Conservation (phyloP, 495 filamentous ascomycete genomes). For the Penicillium waksmanii region DNA sequence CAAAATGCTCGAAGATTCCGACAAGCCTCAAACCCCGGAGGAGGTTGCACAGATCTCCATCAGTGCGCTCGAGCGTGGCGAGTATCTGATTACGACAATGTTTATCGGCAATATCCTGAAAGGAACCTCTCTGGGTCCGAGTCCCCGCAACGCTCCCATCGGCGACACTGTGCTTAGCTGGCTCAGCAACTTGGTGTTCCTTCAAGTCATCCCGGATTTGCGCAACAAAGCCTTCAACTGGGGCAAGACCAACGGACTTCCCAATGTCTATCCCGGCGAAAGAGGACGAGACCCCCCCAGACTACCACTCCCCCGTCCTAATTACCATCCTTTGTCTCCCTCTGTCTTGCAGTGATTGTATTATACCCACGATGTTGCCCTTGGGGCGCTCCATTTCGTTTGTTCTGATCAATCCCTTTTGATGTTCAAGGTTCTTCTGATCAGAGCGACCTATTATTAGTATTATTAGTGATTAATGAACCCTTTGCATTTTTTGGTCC, state of each 20-base stretch:
- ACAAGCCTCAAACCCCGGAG: slow-evolving; percentile 77
- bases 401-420: slow-evolving; percentile 12
- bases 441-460: slow-evolving; percentile 1
- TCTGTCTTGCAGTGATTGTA: slow-evolving; percentile 17
- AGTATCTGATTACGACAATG: slow-evolving; percentile 75
- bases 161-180: slow-evolving; percentile 48
- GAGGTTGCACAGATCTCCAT: slow-evolving; percentile 75
- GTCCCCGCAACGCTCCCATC: slow-evolving; percentile 45
- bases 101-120: slow-evolving; percentile 70
- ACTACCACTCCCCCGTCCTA: slow-evolving; percentile 1
- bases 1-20: slow-evolving; percentile 76
- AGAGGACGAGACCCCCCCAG: neutral
- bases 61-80: slow-evolving; percentile 73
- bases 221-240: slow-evolving; percentile 49
- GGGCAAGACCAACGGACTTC: slow-evolving; percentile 48
- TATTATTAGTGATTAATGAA: slow-evolving; percentile 6
- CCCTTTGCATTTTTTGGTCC: neutral
- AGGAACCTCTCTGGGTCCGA: slow-evolving; percentile 48
- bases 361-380: slow-evolving; percentile 29
- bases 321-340: neutral
- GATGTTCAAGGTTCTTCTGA: slow-evolving; percentile 5
- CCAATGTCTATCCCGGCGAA: slow-evolving; percentile 4
- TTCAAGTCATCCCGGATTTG: slow-evolving; percentile 48
- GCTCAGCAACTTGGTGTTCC: slow-evolving; percentile 48
- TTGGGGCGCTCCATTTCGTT: slow-evolving; percentile 11